Conservation (phyloP, 495 filamentous ascomycete genomes). For the Aspergillus avenaceus region DNA sequence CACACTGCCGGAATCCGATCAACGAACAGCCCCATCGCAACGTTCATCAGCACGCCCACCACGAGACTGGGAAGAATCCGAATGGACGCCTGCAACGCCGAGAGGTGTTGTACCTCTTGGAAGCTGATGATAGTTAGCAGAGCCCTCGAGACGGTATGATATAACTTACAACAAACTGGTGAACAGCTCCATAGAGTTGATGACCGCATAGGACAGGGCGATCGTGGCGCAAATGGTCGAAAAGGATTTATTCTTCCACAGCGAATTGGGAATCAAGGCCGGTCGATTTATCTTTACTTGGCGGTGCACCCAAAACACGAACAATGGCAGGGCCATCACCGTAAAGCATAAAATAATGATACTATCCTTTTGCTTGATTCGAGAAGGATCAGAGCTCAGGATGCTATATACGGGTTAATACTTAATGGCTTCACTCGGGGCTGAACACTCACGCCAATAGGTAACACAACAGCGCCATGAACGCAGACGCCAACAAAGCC, state of each 20-base stretch:
- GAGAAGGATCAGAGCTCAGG: slow-evolving; percentile 31
- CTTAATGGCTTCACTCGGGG: too few species aligned
- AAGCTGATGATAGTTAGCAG: slow-evolving; percentile 25
- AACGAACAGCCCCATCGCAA: slow-evolving; percentile 50
- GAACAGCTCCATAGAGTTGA: slow-evolving; percentile 49
- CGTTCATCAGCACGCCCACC: slow-evolving; percentile 46
- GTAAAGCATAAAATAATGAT: slow-evolving; percentile 37
- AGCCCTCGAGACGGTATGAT: neutral
- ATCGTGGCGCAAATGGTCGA: slow-evolving; percentile 49
- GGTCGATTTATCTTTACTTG: slow-evolving; percentile 36
- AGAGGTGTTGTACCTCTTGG: slow-evolving; percentile 43
- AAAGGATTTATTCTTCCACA: slow-evolving; percentile 51
- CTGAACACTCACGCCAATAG: slow-evolving; percentile 27
- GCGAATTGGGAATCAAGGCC: slow-evolving; percentile 50
- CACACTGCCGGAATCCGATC: slow-evolving; percentile 43
- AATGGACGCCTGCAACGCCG: slow-evolving; percentile 44
- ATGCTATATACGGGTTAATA: slow-evolving; percentile 18
- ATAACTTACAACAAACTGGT: slow-evolving; percentile 43
- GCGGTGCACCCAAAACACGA: slow-evolving; percentile 43
- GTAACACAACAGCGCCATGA: slow-evolving; percentile 40
- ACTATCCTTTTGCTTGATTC: slow-evolving; percentile 32
- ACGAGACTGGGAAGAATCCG: slow-evolving; percentile 53
- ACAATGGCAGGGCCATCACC: slow-evolving; percentile 36
- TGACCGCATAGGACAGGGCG: slow-evolving; percentile 41
- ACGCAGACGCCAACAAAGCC: slow-evolving; percentile 29